Percentiles rank a stretch among this genome's conserved stretches.
phyloP scores from a whole-genome alignment of 78 protist genomes.

The Dictyostelium intermedium region DNA sequence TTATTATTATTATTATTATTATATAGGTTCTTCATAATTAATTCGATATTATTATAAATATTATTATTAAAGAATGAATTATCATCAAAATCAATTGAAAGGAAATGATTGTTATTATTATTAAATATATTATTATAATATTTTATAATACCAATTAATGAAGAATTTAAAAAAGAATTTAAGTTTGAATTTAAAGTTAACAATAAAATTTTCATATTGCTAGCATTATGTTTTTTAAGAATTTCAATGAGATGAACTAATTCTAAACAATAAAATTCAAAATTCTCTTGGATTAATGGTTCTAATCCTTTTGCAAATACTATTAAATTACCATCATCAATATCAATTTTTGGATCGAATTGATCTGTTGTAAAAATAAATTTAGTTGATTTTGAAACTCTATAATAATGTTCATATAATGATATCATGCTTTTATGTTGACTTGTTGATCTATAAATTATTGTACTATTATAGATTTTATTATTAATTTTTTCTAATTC shows the following conservation, averaged over 20 bases:
- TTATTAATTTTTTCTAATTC: not conserved
- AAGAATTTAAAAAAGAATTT: not conserved
- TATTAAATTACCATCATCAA: not conserved
- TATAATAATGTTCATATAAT: not conserved
- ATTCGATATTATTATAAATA: not conserved
- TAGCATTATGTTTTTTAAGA: not conserved
- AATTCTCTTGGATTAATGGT: not conserved
- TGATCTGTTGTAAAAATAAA: not conserved
- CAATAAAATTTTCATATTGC: not conserved
- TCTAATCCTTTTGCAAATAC: conserved; percentile 13
- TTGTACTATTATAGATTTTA: not conserved
- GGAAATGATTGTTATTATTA: not conserved
- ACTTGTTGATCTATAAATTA: conserved; percentile 4
- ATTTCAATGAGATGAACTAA: not conserved
- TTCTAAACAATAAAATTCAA: not conserved
- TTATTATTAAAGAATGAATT: not conserved
- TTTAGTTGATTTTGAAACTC: not conserved
- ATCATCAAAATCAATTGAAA: not conserved
- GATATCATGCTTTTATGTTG: not conserved
- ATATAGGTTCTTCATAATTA: not conserved
- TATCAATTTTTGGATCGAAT: not conserved
- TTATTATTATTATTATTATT: not conserved
- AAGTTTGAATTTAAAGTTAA: not conserved
- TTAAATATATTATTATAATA: not conserved
- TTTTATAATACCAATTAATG: not conserved